Evolutionary conservation across 768 basidiomycete genomes (phyloP).

Genomic region (Suillus decipiens): DNA sequence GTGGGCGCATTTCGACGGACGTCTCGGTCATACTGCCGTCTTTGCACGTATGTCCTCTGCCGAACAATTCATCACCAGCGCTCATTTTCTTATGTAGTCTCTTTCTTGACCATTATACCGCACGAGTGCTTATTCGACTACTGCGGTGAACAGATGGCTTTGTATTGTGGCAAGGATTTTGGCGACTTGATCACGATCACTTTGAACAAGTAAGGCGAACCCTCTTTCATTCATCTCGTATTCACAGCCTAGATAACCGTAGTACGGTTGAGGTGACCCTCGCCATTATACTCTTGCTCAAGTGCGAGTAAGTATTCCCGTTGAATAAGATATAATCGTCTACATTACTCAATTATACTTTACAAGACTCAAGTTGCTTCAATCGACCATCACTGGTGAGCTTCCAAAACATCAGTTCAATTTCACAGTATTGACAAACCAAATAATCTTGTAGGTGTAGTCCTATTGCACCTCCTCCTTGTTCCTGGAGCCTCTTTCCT

Average conservation of each 20-base stretch:
- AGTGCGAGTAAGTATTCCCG: constrained; percentile 61
- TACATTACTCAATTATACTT: neutral
- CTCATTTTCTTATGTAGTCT: constrained; percentile 41
- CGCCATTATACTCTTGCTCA: constrained; percentile 65
- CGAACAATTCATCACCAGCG: neutral
- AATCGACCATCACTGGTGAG: constrained; percentile 69
- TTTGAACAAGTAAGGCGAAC: constrained; percentile 56
- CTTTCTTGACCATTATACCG: constrained; percentile 65
- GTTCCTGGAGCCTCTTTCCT: constrained; percentile 72
- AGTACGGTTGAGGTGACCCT: constrained; percentile 74
- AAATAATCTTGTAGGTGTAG: constrained; percentile 48
- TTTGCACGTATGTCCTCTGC: constrained; percentile 44
- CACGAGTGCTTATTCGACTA: constrained; percentile 69
- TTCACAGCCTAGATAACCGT: neutral
- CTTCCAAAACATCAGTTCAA: neutral
- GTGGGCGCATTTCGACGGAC: constrained; percentile 50
- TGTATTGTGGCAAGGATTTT: constrained; percentile 54
- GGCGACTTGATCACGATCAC: constrained; percentile 70
- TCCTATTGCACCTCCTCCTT: constrained; percentile 71
- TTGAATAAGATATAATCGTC: neutral
- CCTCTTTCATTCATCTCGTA: neutral
- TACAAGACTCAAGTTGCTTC: constrained; percentile 58
- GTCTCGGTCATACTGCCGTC: constrained; percentile 28
- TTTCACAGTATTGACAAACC: neutral
- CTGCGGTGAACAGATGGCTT: constrained; percentile 53